Base-by-base conservation (phyloP, 2,329 filamentous ascomycete species). In the Harringtonia lauricola region DNA sequence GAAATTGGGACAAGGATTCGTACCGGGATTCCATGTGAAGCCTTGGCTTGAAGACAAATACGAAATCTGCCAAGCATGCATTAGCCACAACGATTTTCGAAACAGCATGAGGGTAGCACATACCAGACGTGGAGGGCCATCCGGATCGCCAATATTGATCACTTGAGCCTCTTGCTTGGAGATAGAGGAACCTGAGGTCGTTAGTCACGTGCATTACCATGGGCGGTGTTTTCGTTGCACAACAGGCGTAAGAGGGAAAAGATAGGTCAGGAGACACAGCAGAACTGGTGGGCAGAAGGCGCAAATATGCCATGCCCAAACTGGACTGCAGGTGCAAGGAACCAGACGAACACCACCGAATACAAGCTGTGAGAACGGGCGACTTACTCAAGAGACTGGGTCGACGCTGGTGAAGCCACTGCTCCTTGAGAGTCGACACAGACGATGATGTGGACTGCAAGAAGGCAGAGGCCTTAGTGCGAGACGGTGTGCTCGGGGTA, bases 21-120 rank as follows among this genome's bases (percentile, higher is more conserved):
- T 65, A 82, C 79, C 80, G 60, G 84, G 83, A 61, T 89, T 89
- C 84, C 84, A 90, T 48, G 81, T 78, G 57, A 87, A 90, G 45
- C 84, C 84, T 63, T 90, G 84, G 56, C 79, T 83, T 7, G 81
- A 82, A 48, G 84, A 81, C 41, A 89, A 76, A 59, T 86, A 90
- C 19, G 83, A 85, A 51, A 89, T 86, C 83, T 87, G 52, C 42
- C 22, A 26, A 14, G 24, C 4, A 33, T 37, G 17, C 35, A 44
- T 24, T 37, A 45, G 34, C 7, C 5, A 35, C n/a, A 19, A 18
- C 2, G 28, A 8, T 13, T 12, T 29, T 7, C 8, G 15, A 51
- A 38, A 22, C 19, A 19, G 17, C 26, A 24, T 24, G 30, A 33
- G 21, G 33, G 35, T 10, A 18, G 26, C 26, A 57, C 79, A 60